These are phyloP conservation scores for Ustulina deusta DNA, from an alignment of 2,329 filamentous ascomycete species.

Conservation along the genomic window DNA sequence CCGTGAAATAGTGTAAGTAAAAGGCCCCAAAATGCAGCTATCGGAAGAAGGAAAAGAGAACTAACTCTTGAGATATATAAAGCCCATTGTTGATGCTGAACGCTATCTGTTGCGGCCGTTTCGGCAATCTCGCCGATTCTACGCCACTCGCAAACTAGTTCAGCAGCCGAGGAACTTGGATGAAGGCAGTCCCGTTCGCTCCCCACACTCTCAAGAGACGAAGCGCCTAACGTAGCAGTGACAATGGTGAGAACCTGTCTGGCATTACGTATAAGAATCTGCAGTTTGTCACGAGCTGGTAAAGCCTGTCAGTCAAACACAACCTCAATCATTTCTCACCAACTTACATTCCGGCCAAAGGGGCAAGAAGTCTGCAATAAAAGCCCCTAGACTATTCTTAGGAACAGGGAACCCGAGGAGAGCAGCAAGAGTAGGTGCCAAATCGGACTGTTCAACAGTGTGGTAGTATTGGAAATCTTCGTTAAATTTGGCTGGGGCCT, in stretches of 20 bases:
- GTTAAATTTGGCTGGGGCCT: conserved; percentile 68
- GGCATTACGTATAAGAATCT: conserved; percentile 82
- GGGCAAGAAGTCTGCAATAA: conserved; percentile 81
- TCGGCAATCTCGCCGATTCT: conserved; percentile 47
- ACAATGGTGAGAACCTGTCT: conserved; percentile 83
- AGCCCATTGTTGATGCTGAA: conserved; percentile 52
- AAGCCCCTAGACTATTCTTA: conserved; percentile 88
- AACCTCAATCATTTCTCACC: not conserved
- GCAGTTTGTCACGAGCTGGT: conserved; percentile 58
- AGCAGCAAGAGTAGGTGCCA: conserved; percentile 88
- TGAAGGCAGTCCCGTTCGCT: conserved; percentile 47
- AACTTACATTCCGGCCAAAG: conserved; percentile 77
- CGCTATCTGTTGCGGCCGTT: conserved; percentile 7
- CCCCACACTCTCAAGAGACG: conserved; percentile 56
- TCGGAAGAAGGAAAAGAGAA: not conserved
- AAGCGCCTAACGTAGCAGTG: conserved; percentile 73
- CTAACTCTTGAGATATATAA: conserved; percentile 58
- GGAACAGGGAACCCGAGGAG: conserved; percentile 89
- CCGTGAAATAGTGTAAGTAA: conserved; percentile 31
- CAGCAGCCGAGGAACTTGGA: conserved; percentile 62
- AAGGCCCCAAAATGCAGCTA: not conserved
- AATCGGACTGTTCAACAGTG: conserved; percentile 91
- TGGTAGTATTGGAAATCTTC: conserved; percentile 86
- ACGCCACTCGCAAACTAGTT: conserved; percentile 78
- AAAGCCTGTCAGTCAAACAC: conserved; percentile 36